phyloP scores from a whole-genome alignment of 2,329 filamentous ascomycete genomes.

The Leptosphaerulina australis region DNA sequence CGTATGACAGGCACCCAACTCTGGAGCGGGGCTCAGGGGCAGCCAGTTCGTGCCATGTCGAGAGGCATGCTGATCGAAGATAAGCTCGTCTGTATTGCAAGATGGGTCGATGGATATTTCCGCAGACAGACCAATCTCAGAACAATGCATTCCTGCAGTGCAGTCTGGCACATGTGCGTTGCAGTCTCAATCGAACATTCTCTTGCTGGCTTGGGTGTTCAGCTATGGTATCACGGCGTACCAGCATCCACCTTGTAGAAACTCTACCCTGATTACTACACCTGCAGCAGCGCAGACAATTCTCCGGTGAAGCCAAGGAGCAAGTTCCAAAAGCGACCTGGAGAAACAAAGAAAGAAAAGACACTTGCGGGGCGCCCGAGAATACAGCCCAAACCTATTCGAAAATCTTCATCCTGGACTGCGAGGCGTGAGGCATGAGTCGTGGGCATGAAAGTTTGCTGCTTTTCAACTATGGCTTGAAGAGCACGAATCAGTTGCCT shows the following conservation, averaged over 20 bases:
- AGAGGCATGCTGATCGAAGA: conserved; percentile 1
- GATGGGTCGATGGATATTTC: not conserved
- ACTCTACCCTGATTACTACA: conserved; percentile 1
- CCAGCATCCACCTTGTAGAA: conserved; percentile 13
- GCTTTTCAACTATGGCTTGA: conserved; percentile 11
- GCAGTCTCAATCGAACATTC: not conserved
- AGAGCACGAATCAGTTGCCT: conserved; percentile 1
- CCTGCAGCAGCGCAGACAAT: conserved; percentile 11
- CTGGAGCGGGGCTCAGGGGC: conserved; percentile 30
- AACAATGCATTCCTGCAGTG: not conserved
- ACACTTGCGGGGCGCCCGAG: conserved; percentile 16
- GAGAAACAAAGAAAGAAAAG: conserved; percentile 3
- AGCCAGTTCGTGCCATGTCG: not conserved
- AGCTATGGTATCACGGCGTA: not conserved
- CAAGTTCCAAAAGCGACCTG: conserved; percentile 12
- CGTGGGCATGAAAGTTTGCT: conserved; percentile 16
- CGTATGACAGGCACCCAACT: conserved; percentile 27
- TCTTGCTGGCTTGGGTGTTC: not conserved
- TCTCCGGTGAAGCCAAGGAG: conserved; percentile 14
- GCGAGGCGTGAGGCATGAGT: conserved; percentile 13
- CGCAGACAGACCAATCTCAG: not conserved
- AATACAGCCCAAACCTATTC: not conserved
- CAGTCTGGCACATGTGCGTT: conserved; percentile 4
- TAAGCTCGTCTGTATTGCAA: not conserved
- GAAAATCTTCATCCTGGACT: conserved; percentile 1